Percentiles rank a stretch among this genome's conserved stretches.
Evolutionary conservation across 1,284 basidiomycete species (phyloP).

Genomic region (Sporisorium iseilematis-ciliati): DNA sequence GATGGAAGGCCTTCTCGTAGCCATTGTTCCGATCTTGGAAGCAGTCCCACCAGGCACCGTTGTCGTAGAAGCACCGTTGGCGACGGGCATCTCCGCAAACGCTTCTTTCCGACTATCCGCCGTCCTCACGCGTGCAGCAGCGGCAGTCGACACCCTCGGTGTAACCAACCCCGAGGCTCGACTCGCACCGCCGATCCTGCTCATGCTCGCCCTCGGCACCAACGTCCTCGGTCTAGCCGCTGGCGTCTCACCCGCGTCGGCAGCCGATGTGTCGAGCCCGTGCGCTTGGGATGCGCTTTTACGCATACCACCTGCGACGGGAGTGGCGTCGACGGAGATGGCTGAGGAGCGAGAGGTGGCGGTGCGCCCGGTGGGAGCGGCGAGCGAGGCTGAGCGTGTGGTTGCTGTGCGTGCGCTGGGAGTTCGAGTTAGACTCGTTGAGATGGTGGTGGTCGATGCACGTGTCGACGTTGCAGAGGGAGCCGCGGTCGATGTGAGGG

Average conservation of each 20-base stretch:
- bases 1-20: constrained; percentile 7
- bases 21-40: constrained; percentile 8
- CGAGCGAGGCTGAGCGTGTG: constrained; percentile 28
- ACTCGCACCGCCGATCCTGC: constrained; percentile 14
- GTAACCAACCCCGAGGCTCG: constrained; percentile 3
- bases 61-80: not conserved
- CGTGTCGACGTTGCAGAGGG: not conserved
- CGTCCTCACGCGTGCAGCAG: not conserved
- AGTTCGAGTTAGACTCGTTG: not conserved
- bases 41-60: not conserved
- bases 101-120: not conserved
- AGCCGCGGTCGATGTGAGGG: constrained; percentile 11
- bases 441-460: not conserved
- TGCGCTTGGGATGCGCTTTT: constrained; percentile 47
- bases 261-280: constrained; percentile 8
- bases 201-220: constrained; percentile 37
- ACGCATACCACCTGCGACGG: constrained; percentile 15
- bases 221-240: constrained; percentile 18
- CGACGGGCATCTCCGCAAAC: constrained; percentile 2
- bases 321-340: constrained; percentile 13
- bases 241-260: constrained; percentile 11
- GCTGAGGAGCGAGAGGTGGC: constrained; percentile 12
- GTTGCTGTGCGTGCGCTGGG: constrained; percentile 12
- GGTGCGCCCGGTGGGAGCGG: constrained; percentile 18
- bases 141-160: constrained; percentile 1